phyloP scores from a whole-genome alignment of 208 protist genomes.

The Trypanosoma congolense region DNA sequence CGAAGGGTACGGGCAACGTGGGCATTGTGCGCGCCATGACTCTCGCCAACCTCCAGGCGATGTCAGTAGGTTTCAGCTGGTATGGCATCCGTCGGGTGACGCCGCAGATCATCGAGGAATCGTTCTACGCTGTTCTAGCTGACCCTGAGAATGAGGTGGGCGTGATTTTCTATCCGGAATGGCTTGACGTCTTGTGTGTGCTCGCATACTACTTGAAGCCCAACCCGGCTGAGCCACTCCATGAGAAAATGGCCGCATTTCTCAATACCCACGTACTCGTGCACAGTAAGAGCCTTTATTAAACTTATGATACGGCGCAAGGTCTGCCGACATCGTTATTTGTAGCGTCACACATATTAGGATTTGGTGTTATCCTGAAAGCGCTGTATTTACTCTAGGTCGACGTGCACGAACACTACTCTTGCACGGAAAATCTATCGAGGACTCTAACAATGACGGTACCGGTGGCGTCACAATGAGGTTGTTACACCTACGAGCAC shows the following conservation, averaged over 20 bases:
- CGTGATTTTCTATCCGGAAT: conserved; percentile 68
- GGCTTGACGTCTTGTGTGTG: conserved; percentile 57
- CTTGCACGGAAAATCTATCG: too few relatives aligned
- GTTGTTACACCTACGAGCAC: too few relatives aligned
- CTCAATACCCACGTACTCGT: conserved; percentile 38
- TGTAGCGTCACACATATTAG: too few relatives aligned
- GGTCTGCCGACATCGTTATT: too few relatives aligned
- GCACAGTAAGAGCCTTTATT: conserved; percentile 10
- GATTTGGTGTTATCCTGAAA: too few relatives aligned
- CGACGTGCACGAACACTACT: too few relatives aligned
- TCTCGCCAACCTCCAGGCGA: conserved; percentile 25
- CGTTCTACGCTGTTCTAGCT: conserved; percentile 32
- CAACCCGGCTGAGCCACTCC: conserved; percentile 43
- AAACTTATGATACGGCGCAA: neutral
- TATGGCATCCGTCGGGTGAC: conserved; percentile 22
- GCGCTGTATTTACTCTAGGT: too few relatives aligned
- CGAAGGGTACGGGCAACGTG: conserved; percentile 22
- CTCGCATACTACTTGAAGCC: conserved; percentile 36
- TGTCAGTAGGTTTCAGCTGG: conserved; percentile 61
- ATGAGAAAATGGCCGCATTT: conserved; percentile 51
- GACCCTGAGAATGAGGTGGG: conserved; percentile 42
- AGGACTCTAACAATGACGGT: too few relatives aligned
- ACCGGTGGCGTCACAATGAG: too few relatives aligned
- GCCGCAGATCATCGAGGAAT: conserved; percentile 24
- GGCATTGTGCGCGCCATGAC: conserved; percentile 68